Evolutionary conservation across 495 filamentous ascomycete species (phyloP).

Genomic region (Penicillium desertorum): DNA sequence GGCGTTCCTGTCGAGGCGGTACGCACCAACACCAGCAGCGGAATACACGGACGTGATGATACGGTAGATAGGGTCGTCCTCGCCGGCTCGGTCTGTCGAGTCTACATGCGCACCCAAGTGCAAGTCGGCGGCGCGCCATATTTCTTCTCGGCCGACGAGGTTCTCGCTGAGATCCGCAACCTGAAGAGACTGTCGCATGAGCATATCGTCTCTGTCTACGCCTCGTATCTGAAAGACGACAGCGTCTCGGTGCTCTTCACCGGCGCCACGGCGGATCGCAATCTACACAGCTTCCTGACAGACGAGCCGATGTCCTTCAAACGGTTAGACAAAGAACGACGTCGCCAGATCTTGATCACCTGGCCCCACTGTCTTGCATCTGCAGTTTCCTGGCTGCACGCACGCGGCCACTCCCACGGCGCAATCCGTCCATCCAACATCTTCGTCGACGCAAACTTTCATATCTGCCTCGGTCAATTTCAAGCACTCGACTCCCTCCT

Average conservation of each 20-base stretch:
- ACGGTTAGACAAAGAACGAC: constrained; percentile 66
- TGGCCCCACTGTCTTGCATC: constrained; percentile 88
- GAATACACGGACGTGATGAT: constrained; percentile 48
- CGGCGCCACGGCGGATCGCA: constrained; percentile 66
- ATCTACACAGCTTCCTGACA: constrained; percentile 73
- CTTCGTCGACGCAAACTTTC: constrained; percentile 67
- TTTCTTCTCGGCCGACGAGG: constrained; percentile 62
- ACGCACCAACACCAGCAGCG: constrained; percentile 50
- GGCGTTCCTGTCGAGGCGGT: constrained; percentile 75
- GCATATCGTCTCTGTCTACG: constrained; percentile 78
- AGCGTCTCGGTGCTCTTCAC: constrained; percentile 75
- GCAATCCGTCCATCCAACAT: constrained; percentile 83
- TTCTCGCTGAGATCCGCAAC: constrained; percentile 64
- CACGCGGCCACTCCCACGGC: constrained; percentile 69
- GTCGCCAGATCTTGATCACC: constrained; percentile 66
- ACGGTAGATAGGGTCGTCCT: constrained; percentile 66
- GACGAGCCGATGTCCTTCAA: constrained; percentile 67
- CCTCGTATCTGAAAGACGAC: constrained; percentile 73
- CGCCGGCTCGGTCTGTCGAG: constrained; percentile 40
- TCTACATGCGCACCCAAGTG: constrained; percentile 71
- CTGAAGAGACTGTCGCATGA: constrained; percentile 67
- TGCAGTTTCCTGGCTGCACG: constrained; percentile 74
- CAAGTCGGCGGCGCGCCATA: constrained; percentile 59
- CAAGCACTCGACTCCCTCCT: constrained; percentile 60
- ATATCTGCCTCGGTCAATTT: constrained; percentile 73